Evolutionary conservation across 2,329 filamentous ascomycete species (phyloP).

Genomic region (Fusarium robinianum): DNA sequence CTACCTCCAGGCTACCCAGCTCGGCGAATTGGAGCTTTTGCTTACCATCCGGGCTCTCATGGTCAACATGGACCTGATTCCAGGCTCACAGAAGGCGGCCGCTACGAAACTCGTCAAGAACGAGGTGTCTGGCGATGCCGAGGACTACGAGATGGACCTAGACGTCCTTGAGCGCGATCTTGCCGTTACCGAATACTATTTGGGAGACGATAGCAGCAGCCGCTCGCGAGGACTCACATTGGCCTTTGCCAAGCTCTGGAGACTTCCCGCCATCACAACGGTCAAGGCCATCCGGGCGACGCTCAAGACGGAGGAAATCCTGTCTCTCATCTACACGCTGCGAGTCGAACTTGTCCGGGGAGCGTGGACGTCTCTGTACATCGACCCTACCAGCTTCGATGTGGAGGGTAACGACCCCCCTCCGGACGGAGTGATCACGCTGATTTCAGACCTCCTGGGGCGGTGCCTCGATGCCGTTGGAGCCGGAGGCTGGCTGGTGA

Average conservation of each 20-base stretch:
- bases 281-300: slow-evolving; percentile 66
- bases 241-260: slow-evolving; percentile 71
- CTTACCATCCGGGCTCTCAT: slow-evolving; percentile 69
- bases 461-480: slow-evolving; percentile 78
- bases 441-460: slow-evolving; percentile 72
- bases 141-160: slow-evolving; percentile 56
- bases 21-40: slow-evolving; percentile 69
- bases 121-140: slow-evolving; percentile 36
- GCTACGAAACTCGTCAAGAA: slow-evolving; percentile 41
- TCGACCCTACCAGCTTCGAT: slow-evolving; percentile 60
- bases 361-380: slow-evolving; percentile 74
- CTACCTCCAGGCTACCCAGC: slow-evolving; percentile 67
- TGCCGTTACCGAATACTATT: slow-evolving; percentile 67
- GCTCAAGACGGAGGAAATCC: slow-evolving; percentile 68
- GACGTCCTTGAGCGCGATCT: slow-evolving; percentile 68
- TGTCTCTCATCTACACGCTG: slow-evolving; percentile 73
- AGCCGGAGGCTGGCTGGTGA: slow-evolving; percentile 72
- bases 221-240: slow-evolving; percentile 68
- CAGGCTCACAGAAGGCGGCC: slow-evolving; percentile 44
- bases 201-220: slow-evolving; percentile 65
- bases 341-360: slow-evolving; percentile 74
- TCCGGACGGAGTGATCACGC: slow-evolving; percentile 69
- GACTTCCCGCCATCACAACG: slow-evolving; percentile 63
- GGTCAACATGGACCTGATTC: slow-evolving; percentile 67
- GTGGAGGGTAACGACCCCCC: slow-evolving; percentile 49